Base-by-base conservation (phyloP, 306 rosid species). In the Mimosa pudica region DNA sequence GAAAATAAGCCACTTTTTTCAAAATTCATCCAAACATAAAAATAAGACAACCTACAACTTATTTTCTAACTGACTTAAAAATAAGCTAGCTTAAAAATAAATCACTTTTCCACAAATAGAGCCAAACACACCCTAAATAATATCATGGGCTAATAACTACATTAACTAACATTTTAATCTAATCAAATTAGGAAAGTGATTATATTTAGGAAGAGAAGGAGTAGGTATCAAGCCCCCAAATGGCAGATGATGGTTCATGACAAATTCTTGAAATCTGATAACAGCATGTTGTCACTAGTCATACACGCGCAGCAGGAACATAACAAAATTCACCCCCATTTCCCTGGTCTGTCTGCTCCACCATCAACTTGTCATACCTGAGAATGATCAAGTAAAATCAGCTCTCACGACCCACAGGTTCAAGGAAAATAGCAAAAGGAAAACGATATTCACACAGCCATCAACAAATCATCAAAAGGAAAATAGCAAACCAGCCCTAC, bases 211-310 rank as follows among this genome's bases (percentile, higher is more conserved):
- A 24, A 24, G 0, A 1, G 30, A 24, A 24, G 0, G 1, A 24
- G 30, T 1, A 24, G 42, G 10, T 41, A 81, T 42, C 20, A 32
- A 80, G 55, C 73, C 75, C 20, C 80, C 45, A 84, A 84, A 81
- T 47, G 62, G 79, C 46, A 46, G 46, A 35, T 63, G 14, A 72
- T 58, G 66, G 12, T 84, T 73, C 65, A 36, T 4, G 16, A 47
- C 38, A 32, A 20, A 24, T 57, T 57, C 70, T 58, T 17, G 5
- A 24, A 47, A 65, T 49, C 74, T 66, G 42, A 18, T 20, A 73
- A 69, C 67, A 42, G 67, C 57, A 58, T 24, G 41, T 68, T 44
- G 12, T 36, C 41, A 48, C 70, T 71, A n/a, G 57, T 24, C 38
- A 60, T n/a, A 55, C 48, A 55, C 48, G 57, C 68, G 30, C 65